Percentiles rank a stretch among this genome's conserved stretches.
phyloP scores from a whole-genome alignment of 2,329 filamentous ascomycete species.

The Cercospora beticola region DNA sequence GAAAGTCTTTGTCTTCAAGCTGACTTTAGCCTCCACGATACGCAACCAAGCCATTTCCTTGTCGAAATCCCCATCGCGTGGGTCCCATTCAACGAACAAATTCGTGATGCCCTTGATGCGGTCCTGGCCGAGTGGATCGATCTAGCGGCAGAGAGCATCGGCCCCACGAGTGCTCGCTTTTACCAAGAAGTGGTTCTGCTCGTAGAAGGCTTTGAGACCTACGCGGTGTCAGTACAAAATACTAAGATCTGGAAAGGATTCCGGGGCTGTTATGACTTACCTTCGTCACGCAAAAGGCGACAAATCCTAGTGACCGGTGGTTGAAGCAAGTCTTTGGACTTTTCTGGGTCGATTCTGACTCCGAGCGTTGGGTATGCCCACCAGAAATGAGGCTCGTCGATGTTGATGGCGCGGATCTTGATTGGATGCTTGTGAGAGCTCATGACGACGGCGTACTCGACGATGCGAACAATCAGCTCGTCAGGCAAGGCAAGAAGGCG shows the following conservation, averaged over 20 bases:
- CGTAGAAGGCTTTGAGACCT: slow-evolving; percentile 1
- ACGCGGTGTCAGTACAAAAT: background rate
- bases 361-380: background rate
- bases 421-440: slow-evolving; percentile 8
- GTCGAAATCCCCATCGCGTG: background rate
- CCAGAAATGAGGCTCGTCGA: background rate
- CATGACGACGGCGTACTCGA: background rate
- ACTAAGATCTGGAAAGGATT: background rate
- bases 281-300: slow-evolving; percentile 9
- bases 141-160: background rate
- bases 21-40: background rate
- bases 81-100: background rate
- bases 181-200: background rate
- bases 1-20: background rate
- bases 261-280: background rate
- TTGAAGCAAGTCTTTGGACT: background rate
- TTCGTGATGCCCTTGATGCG: background rate
- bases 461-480: slow-evolving; percentile 5
- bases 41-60: background rate
- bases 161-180: background rate
- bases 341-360: background rate
- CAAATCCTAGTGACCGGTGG: slow-evolving; percentile 8
- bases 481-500: slow-evolving; percentile 6
- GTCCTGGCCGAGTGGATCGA: background rate
- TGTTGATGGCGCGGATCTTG: background rate